phyloP scores from a whole-genome alignment of 176 grass and related monocot species.

The Oryza nivara region DNA sequence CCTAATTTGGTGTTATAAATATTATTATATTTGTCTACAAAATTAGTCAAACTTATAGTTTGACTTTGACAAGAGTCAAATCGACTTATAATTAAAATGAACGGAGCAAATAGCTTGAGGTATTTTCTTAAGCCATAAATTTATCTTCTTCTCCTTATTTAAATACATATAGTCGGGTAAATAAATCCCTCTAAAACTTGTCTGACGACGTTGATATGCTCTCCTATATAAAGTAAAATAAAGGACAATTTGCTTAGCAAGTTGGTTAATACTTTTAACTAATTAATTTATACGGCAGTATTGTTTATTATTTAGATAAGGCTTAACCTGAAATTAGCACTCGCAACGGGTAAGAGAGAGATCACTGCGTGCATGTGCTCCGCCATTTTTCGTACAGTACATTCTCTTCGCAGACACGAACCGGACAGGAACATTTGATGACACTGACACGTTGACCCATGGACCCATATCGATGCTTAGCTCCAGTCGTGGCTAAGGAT shows the following conservation, averaged over 20 bases:
- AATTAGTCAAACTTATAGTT: too few species aligned
- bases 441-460: background rate
- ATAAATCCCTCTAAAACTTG: background rate
- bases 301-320: background rate
- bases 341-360: background rate
- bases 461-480: too few species aligned
- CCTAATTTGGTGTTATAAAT: too few species aligned
- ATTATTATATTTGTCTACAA: too few species aligned
- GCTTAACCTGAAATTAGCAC: conserved; percentile 13
- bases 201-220: conserved; percentile 20
- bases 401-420: background rate
- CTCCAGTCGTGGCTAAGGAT: background rate
- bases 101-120: too few species aligned
- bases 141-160: too few species aligned
- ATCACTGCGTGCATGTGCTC: too few species aligned
- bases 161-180: background rate
- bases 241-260: background rate
- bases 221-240: conserved; percentile 15
- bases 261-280: background rate
- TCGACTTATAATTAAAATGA: too few species aligned
- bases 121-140: too few species aligned
- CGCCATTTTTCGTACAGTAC: too few species aligned
- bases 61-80: too few species aligned
- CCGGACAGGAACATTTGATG: too few species aligned
- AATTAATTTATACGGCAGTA: background rate